phyloP scores from a whole-genome alignment of 352 stramenopile genomes.

The Pythium phragmiticola region DNA sequence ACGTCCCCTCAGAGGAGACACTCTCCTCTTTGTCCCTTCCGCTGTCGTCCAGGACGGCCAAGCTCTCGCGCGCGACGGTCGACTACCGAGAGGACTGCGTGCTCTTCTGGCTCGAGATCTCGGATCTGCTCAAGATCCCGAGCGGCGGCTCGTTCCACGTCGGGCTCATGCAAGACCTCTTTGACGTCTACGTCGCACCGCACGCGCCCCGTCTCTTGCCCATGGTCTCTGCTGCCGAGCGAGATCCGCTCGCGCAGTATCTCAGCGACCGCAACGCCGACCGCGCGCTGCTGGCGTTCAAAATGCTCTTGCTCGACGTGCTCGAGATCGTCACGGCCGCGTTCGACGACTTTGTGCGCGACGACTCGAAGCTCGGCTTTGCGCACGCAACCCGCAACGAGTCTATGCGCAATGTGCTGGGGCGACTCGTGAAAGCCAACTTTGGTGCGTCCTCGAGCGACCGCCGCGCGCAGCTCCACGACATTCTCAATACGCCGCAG shows the following conservation, averaged over 20 bases:
- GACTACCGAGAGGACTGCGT: conserved; percentile 64
- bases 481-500: conserved; percentile 46
- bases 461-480: conserved; percentile 45
- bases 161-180: conserved; percentile 59
- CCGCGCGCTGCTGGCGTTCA: conserved; percentile 44
- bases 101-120: conserved; percentile 73
- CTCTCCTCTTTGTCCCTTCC: not conserved
- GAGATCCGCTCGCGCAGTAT: conserved; percentile 45
- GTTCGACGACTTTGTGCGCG: conserved; percentile 59
- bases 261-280: conserved; percentile 45
- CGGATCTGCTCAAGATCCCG: conserved; percentile 62
- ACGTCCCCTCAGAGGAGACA: not conserved
- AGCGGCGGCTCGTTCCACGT: conserved; percentile 50
- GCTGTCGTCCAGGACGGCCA: conserved; percentile 8
- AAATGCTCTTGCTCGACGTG: conserved; percentile 64
- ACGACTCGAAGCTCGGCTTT: conserved; percentile 40
- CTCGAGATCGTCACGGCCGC: conserved; percentile 50
- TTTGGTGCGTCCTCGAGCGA: conserved; percentile 32
- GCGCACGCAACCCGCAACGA: conserved; percentile 33
- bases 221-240: conserved; percentile 49
- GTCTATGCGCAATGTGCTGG: conserved; percentile 58
- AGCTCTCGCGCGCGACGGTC: not conserved
- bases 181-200: conserved; percentile 52
- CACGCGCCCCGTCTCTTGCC: conserved; percentile 40
- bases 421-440: conserved; percentile 42